Evolutionary conservation across 1,284 basidiomycete genomes (phyloP), one percentile per base, ranked within the genome.

Genomic region (Tylopilus orsonianus): DNA sequence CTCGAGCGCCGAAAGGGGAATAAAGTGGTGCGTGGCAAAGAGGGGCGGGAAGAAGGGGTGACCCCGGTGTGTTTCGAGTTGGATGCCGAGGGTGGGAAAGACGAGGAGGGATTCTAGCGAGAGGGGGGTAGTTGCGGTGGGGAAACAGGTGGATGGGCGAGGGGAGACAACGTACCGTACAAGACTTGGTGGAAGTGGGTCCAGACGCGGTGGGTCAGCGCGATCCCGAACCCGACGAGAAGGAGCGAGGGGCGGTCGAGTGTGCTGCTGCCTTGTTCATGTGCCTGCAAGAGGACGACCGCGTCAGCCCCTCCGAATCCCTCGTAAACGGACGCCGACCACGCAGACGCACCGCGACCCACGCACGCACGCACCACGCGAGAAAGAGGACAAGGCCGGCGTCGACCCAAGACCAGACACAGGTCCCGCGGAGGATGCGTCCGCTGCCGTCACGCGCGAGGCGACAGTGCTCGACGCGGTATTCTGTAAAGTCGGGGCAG

Each of bases 1-100:
- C 40, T 77, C 72, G 23, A 90, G 65, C 2, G 64, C 57, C 2
- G 71, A 61, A 26, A 75, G 60, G 7, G 84, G 80, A 55, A 90
- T 79, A 60, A 90, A 89, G 7, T 67, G 75, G 46, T 77, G 75
- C 0, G 71, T 73, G 1, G 29, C 20, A 8, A 3, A 22, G 5
- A 84, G 56, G 4, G 77, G 65, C 18, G 35, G 39, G 9, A 75
- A 52, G 18, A 67, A 63, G 6, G 75, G 73, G 26, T 82, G 61
- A 1, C 85, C 86, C 45, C 75, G 70, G 61, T 80, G 78, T 0
- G 81, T 83, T 65, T 90, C 84, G 2, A 90, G 64, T 59, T 90
- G 87, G 29, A 90, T 69, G 12, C 88, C 87, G 48, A 85, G 77
- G 1, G 74, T 70, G 13, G 82, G 82, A 38, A 88, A 62, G 19